Base-by-base conservation (phyloP, 805 yeast genomes). In the Suhomyces kilbournensis region DNA sequence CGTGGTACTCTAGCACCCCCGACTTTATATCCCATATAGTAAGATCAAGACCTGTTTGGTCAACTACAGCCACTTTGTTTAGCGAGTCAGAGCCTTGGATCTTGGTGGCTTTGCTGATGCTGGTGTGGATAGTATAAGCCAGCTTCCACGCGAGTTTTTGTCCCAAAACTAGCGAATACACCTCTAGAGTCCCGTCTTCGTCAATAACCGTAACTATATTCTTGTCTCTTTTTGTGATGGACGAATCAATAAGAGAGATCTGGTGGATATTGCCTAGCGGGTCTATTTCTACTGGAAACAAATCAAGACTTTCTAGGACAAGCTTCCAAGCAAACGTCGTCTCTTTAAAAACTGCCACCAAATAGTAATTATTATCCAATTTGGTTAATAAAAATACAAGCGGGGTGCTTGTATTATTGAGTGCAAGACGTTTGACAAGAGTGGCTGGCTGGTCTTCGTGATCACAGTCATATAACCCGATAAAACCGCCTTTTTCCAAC, bases 21-120 rank as follows among this genome's bases (percentile, higher is more conserved):
- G 85, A 75, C 44, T 77, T 77, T 35, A 85, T 72, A 66, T 91
- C 96, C 96, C 97, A 93, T n/a, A 92, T 81, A 0, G 85, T 73
- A 42, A 93, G 66, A 39, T 71, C 70, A 40, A 69, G 69, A 4
- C 82, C 80, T 1, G 72, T 52, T 15, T 74, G 74, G 64, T 82
- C 85, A n/a, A 87, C 85, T 32, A 90, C 76, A 1, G 96, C 96
- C 44, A 90, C 69, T 58, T 88, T 90, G 48, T 83, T 81, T 8
- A 86, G 80, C 2, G 67, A 56, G 0, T 94, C 84, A 0, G 97
- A 88, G 0, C 92, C 96, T 48, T 85, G 82, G 1, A 90, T 76
- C 46, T 75, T 74, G 12, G 79, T 66, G 2, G 86, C 80, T 28
- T 78, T 68, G 4, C 55, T 48, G 3, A 87, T 75, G 23, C 83